These are phyloP conservation scores for Pyrenochaeta sp. DNA, from an alignment of 2,329 filamentous ascomycete species.

Conservation along the genomic window DNA sequence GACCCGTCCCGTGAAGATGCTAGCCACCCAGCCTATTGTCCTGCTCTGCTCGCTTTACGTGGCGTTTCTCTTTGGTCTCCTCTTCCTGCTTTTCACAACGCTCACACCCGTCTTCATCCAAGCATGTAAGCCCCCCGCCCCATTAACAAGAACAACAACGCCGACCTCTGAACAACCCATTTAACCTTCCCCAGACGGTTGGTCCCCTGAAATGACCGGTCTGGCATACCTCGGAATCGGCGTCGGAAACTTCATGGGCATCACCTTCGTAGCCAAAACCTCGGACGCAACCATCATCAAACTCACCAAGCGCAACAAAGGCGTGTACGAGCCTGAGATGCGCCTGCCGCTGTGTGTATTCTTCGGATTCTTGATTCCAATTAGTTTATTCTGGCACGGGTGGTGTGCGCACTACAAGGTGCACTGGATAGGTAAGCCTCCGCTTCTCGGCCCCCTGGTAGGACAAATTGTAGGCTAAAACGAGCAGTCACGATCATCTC, in stretches of 20 bases:
- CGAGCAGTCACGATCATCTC: conserved; percentile 57
- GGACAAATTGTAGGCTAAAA: conserved; percentile 51
- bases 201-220: conserved; percentile 40
- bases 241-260: conserved; percentile 41
- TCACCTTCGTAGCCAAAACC: conserved; percentile 39
- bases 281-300: conserved; percentile 44
- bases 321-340: conserved; percentile 50
- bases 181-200: no score
- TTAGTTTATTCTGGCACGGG: conserved; percentile 59
- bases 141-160: no score
- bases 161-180: no score
- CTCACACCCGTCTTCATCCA: conserved; percentile 43
- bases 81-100: conserved; percentile 49
- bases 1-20: conserved; percentile 41
- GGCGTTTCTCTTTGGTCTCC: conserved; percentile 43
- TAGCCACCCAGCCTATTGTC: conserved; percentile 42
- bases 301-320: conserved; percentile 44
- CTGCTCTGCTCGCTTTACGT: conserved; percentile 43
- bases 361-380: conserved; percentile 61
- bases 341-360: conserved; percentile 60
- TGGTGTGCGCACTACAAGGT: no score
- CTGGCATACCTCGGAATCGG: conserved; percentile 47
- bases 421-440: conserved; percentile 20
- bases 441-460: conserved; percentile 2
- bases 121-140: no score